phyloP scores from a whole-genome alignment of 805 yeast species.

The Starmerella vaccinii region DNA sequence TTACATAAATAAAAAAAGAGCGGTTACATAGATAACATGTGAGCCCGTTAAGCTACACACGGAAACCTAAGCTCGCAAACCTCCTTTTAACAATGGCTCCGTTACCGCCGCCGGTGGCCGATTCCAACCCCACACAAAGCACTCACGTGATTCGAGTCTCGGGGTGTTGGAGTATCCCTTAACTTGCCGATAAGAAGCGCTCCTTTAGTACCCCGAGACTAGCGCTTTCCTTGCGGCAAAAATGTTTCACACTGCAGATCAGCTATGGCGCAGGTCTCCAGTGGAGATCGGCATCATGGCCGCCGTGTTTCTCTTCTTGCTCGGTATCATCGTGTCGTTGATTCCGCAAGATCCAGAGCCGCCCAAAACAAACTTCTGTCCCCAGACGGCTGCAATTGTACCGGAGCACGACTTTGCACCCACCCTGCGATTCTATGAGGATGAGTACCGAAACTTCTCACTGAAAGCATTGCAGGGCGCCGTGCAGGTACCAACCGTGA shows the following conservation, averaged over 20 bases:
- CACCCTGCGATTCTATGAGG: conserved; percentile 16
- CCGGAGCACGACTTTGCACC: conserved; percentile 7
- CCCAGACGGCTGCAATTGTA: conserved; percentile 13
- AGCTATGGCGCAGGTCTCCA: conserved; percentile 18
- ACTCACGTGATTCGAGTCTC: not conserved
- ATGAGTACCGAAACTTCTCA: conserved; percentile 17
- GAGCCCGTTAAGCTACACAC: not conserved
- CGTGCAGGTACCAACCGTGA: conserved; percentile 56
- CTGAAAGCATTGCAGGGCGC: conserved; percentile 36
- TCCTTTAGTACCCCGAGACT: not conserved
- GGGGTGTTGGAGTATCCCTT: no score
- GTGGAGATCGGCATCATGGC: conserved; percentile 23
- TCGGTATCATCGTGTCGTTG: conserved; percentile 18
- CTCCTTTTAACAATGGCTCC: not conserved
- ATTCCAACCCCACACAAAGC: not conserved
- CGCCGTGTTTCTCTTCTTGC: conserved; percentile 16
- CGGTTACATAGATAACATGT: no score
- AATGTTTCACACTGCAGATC: not conserved
- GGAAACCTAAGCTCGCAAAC: not conserved
- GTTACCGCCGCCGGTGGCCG: not conserved
- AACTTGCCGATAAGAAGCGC: no score
- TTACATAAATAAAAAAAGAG: no score
- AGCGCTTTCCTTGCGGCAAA: not conserved
- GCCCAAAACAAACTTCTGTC: conserved; percentile 19
- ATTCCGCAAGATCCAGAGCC: conserved; percentile 19